Conservation (phyloP, 257 asterid species). For the Solanum sejunctum region DNA sequence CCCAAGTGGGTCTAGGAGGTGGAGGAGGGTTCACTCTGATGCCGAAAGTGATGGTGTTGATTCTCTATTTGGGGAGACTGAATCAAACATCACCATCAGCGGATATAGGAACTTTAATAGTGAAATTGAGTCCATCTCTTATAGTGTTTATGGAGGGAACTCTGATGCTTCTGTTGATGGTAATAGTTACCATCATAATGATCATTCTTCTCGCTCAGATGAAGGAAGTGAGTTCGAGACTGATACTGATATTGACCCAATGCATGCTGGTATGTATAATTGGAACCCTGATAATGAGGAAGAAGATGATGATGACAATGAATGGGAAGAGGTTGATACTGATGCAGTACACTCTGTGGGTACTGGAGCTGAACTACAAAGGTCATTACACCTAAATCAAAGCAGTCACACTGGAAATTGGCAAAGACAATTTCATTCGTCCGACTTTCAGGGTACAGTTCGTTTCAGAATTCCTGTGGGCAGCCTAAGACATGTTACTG, state of each 20-base stretch:
- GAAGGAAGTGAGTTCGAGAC: slow-evolving; percentile 51
- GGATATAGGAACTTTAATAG: slow-evolving; percentile 44
- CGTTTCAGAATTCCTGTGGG: slow-evolving; percentile 16
- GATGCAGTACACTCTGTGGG: slow-evolving; percentile 25
- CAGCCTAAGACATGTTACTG: slow-evolving; percentile 9
- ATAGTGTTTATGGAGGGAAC: slow-evolving; percentile 51
- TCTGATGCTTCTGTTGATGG: slow-evolving; percentile 71
- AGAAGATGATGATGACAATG: slow-evolving; percentile 32
- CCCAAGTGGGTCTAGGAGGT: slow-evolving; percentile 57
- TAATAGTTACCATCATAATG: slow-evolving; percentile 40
- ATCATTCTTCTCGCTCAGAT: slow-evolving; percentile 24
- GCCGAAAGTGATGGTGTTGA: slow-evolving; percentile 76
- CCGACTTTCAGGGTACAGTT: slow-evolving; percentile 24
- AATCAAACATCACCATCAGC: slow-evolving; percentile 55
- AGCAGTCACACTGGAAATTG: slow-evolving; percentile 12
- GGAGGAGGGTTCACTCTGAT: slow-evolving; percentile 60
- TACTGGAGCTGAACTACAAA: slow-evolving; percentile 15
- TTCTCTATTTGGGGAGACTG: slow-evolving; percentile 64
- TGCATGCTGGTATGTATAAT: slow-evolving; percentile 66
- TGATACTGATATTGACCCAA: slow-evolving; percentile 86
- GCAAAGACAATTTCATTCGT: slow-evolving; percentile 21
- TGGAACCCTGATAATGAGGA: slow-evolving; percentile 61
- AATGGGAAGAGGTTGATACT: slow-evolving; percentile 50
- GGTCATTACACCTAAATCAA: slow-evolving; percentile 10
- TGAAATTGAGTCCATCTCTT: slow-evolving; percentile 51